phyloP scores from a whole-genome alignment of 305 asterid species.

The Rubia balearica region DNA sequence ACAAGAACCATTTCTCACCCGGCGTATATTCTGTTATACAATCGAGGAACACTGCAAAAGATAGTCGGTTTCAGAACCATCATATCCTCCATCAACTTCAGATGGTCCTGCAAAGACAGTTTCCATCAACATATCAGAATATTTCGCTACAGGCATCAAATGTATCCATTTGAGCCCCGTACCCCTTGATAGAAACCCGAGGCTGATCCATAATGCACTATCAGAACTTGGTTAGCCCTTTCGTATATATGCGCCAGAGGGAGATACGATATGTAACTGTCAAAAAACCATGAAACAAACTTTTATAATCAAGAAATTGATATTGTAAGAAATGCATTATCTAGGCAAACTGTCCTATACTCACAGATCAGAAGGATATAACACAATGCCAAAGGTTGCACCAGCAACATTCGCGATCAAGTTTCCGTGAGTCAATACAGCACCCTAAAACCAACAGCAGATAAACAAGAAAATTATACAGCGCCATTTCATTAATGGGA shows the following conservation, averaged over 20 bases:
- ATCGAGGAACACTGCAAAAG: constrained; percentile 63
- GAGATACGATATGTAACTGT: constrained; percentile 60
- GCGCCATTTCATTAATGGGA: background rate
- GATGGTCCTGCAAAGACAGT: constrained; percentile 39
- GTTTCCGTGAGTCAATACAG: constrained; percentile 50
- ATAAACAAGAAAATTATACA: background rate
- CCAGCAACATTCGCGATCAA: constrained; percentile 55
- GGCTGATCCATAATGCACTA: constrained; percentile 47
- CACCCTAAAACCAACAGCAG: constrained; percentile 38
- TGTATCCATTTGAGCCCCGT: constrained; percentile 16
- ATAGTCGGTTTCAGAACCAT: constrained; percentile 59
- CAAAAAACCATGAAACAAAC: constrained; percentile 7
- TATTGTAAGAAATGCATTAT: background rate
- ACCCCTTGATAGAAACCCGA: constrained; percentile 74
- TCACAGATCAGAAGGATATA: constrained; percentile 56
- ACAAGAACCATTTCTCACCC: constrained; percentile 30
- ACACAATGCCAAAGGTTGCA: constrained; percentile 25
- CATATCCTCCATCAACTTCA: constrained; percentile 62
- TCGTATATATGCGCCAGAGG: constrained; percentile 72
- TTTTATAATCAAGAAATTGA: background rate
- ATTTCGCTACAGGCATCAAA: background rate
- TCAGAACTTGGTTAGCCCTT: constrained; percentile 44
- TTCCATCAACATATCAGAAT: constrained; percentile 3
- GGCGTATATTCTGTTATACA: constrained; percentile 49
- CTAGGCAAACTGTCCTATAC: constrained; percentile 15